Conservation (phyloP, 345 rosid genomes). For the Syzygium grande region DNA sequence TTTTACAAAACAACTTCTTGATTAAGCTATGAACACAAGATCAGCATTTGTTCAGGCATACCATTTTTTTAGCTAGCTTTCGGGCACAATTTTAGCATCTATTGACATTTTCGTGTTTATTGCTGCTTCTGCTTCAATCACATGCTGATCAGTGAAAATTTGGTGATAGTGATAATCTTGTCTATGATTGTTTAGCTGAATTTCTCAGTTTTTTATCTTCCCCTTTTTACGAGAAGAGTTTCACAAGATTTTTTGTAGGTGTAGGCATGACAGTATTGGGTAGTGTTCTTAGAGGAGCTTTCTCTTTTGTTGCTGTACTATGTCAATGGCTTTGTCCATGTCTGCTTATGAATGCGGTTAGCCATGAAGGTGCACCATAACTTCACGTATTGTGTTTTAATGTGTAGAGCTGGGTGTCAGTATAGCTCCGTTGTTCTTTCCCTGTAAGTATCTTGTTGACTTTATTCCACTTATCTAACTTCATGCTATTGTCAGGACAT, state of each 20-base stretch:
- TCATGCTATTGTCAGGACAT: constrained; percentile 52
- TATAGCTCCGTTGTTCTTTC: neutral
- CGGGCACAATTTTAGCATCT: neutral
- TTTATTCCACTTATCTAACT: neutral
- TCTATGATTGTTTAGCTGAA: neutral
- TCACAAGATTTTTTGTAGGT: neutral
- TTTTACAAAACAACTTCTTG: neutral
- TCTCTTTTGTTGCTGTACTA: neutral
- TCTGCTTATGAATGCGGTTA: neutral
- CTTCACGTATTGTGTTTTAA: neutral
- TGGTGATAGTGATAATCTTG: neutral
- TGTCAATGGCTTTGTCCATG: neutral
- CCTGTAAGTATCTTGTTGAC: neutral
- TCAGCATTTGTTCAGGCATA: neutral
- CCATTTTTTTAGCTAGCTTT: neutral
- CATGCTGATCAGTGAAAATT: neutral
- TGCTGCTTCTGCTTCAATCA: neutral
- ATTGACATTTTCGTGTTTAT: neutral
- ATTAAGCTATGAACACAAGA: neutral
- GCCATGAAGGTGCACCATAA: neutral
- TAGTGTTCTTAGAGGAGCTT: neutral
- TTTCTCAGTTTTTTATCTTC: neutral
- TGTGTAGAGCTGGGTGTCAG: neutral
- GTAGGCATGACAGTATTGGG: neutral
- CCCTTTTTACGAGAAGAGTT: neutral